These are phyloP conservation scores for Phaeosphaeria sp. DNA, from an alignment of 2,329 filamentous ascomycete species.

Conservation along the genomic window DNA sequence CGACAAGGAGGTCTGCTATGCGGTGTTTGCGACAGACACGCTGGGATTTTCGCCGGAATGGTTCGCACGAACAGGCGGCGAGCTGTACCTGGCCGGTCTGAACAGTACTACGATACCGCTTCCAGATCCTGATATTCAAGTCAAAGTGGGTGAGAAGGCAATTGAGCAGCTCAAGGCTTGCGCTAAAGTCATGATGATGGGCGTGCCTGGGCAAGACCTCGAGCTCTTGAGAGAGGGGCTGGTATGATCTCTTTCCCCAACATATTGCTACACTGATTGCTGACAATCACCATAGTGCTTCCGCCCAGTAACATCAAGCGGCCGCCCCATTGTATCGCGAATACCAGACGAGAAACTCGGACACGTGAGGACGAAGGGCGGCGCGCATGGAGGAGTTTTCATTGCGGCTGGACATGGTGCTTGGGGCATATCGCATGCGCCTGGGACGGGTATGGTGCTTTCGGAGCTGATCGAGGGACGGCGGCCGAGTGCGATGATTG, in stretches of 20 bases:
- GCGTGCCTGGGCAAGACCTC: constrained; percentile 57
- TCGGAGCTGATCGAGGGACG: constrained; percentile 72
- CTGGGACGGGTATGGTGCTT: constrained; percentile 75
- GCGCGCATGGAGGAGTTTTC: constrained; percentile 68
- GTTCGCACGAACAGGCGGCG: constrained; percentile 70
- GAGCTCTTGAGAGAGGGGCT: constrained; percentile 70
- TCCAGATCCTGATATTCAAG: constrained; percentile 62
- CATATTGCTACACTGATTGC: not conserved
- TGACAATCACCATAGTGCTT: constrained; percentile 62
- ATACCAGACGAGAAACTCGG: constrained; percentile 66
- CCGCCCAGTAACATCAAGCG: constrained; percentile 70
- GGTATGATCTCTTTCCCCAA: constrained; percentile 26
- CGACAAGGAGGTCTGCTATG: constrained; percentile 64
- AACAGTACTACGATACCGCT: constrained; percentile 69
- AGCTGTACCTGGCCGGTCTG: constrained; percentile 76
- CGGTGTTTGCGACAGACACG: constrained; percentile 69
- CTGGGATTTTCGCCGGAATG: constrained; percentile 72
- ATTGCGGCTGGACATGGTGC: constrained; percentile 76
- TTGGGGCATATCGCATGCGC: constrained; percentile 66
- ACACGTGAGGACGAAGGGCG: constrained; percentile 51
- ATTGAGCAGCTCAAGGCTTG: constrained; percentile 60
- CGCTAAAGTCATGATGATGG: constrained; percentile 58
- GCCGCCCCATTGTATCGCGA: constrained; percentile 68
- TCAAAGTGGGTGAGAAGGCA: constrained; percentile 55
- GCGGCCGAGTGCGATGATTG: constrained; percentile 66